Percentiles rank a stretch among this genome's conserved stretches.
Conservation (phyloP, 139 green algal genomes). For the Tetradesmus lagerheimii region DNA sequence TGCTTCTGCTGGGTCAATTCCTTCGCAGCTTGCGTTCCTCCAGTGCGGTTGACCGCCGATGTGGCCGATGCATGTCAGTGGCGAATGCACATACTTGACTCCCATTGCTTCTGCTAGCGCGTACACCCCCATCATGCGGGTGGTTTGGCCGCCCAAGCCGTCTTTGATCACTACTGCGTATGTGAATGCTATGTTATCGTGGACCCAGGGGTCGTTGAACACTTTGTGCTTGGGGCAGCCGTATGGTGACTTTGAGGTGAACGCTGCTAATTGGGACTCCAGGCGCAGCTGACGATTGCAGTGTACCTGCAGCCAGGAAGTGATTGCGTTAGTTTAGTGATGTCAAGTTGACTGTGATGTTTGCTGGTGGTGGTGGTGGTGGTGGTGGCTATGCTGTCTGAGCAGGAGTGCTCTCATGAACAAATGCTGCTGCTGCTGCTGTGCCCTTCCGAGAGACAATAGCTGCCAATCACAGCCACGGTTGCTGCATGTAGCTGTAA, state of each 20-base stretch:
- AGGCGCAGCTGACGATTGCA: background rate
- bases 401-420: too few relatives aligned
- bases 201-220: constrained; percentile 7
- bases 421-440: too few relatives aligned
- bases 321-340: too few relatives aligned
- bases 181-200: background rate
- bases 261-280: background rate
- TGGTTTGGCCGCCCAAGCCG: background rate
- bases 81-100: background rate
- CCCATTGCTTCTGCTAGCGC: constrained; percentile 2
- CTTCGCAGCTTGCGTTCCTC: background rate
- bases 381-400: background rate
- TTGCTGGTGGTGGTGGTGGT: background rate
- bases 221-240: constrained; percentile 15
- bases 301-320: background rate
- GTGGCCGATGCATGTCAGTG: constrained; percentile 3
- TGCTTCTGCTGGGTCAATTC: background rate
- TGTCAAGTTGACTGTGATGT: background rate
- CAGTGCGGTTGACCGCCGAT: constrained; percentile 1
- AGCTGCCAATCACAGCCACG: too few relatives aligned
- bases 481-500: too few relatives aligned
- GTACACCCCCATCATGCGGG: constrained; percentile 1
- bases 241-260: background rate
- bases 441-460: too few relatives aligned
- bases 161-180: background rate